Conservation (phyloP, 2,329 filamentous ascomycete species). For the Fusarium oxysporum region DNA sequence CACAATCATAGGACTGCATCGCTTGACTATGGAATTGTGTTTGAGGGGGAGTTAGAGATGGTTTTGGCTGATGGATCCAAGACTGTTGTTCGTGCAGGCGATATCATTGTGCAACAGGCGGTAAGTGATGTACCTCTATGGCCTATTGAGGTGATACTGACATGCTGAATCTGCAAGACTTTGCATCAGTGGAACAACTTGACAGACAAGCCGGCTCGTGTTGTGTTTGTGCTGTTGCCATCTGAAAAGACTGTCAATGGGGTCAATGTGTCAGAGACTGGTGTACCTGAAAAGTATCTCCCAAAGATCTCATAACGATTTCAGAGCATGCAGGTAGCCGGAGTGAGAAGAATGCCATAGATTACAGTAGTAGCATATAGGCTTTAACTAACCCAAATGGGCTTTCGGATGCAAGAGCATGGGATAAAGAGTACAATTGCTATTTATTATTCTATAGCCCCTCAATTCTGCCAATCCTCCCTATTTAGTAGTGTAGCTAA, state of each 20-base stretch:
- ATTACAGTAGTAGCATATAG: too few species aligned
- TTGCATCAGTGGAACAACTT: background rate
- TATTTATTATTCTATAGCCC: too few species aligned
- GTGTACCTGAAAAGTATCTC: background rate
- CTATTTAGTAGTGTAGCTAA: too few species aligned
- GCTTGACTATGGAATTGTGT: constrained; percentile 4
- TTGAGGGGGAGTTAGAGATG: background rate
- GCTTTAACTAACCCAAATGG: too few species aligned
- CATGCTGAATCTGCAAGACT: background rate
- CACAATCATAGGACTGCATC: background rate
- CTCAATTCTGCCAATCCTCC: too few species aligned
- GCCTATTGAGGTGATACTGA: background rate
- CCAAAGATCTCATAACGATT: background rate
- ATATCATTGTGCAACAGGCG: background rate
- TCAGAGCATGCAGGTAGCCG: too few species aligned
- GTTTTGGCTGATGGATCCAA: background rate
- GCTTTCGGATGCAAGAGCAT: too few species aligned
- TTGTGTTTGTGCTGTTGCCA: background rate
- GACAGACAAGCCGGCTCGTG: background rate
- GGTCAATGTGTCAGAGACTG: background rate
- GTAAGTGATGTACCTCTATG: background rate
- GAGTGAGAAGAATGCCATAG: too few species aligned
- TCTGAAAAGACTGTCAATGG: background rate
- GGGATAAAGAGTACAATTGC: too few species aligned
- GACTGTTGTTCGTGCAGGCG: background rate